Evolutionary conservation across 768 basidiomycete species (phyloP), one percentile per base, ranked within the genome.

Genomic region (Termitomyces bulborhizus): DNA sequence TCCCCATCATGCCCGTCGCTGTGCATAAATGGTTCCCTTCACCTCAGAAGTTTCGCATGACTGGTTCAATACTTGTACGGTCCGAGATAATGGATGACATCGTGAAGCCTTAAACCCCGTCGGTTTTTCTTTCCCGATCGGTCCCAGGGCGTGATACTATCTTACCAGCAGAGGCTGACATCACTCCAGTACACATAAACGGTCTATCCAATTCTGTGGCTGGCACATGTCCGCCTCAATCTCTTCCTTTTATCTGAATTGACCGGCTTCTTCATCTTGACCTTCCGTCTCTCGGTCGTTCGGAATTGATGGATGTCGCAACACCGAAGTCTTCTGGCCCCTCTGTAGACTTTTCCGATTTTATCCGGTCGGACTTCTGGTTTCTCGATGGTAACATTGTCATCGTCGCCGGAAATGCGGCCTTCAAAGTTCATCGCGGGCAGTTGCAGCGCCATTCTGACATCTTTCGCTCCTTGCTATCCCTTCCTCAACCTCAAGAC

Each of bases 381-480:
- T 90, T 90, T 64, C 58, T 69, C 0, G 88, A 90, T 61, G 88
- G 88, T 11, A 90, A 88, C 63, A 71, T 88, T 42, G 70, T 88
- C 51, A 75, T 90, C 51, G 68, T 87, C 51, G 77, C 82, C 1
- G 78, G 76, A 0, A 66, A 68, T 18, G 78, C 78, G 12, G 82
- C 78, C 0, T 90, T 89, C 76, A 88, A 84, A 58, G 85, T 90
- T 4, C 88, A 90, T 62, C 78, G 80, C 5, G 86, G 88, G 0
- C 85, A 88, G 60, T 77, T 91, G 26, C 78, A 78, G 55, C 79
- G 89, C 5, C 88, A 90, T 57, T 89, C 88, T 0, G 88, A 90
- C 40, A 75, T 90, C n/a, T 90, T 91, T 67, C 74, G 76, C 56
- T 83, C 79, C 57, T 70, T 89, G 56, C 82, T 91, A 60, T 73